phyloP scores from a whole-genome alignment of 2,329 filamentous ascomycete genomes.

The Xylariaceae sp. region DNA sequence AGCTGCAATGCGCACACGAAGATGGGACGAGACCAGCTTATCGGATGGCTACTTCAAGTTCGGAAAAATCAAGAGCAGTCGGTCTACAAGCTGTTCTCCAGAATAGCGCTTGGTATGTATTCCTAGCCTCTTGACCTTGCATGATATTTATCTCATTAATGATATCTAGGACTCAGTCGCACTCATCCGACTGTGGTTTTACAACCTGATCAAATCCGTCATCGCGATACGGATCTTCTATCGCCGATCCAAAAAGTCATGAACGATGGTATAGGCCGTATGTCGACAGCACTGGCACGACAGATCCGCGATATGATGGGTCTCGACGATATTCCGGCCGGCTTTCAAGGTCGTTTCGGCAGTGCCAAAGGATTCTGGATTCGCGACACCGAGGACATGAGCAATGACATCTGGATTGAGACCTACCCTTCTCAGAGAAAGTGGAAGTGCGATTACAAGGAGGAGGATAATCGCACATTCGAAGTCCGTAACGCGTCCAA shows the following conservation, averaged over 20 bases:
- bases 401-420: slow-evolving; percentile 57
- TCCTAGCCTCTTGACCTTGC: neutral
- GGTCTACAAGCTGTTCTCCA: slow-evolving; percentile 53
- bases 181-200: slow-evolving; percentile 45
- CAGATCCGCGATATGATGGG: slow-evolving; percentile 48
- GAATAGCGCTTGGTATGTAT: slow-evolving; percentile 49
- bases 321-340: slow-evolving; percentile 52
- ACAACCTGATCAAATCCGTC: slow-evolving; percentile 41
- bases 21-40: slow-evolving; percentile 37
- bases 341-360: slow-evolving; percentile 64
- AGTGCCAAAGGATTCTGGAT: slow-evolving; percentile 75
- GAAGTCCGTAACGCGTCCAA: slow-evolving; percentile 53
- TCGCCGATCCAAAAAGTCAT: slow-evolving; percentile 45
- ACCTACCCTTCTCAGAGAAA: slow-evolving; percentile 64
- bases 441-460: slow-evolving; percentile 49
- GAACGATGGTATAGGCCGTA: slow-evolving; percentile 62
- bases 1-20: slow-evolving; percentile 23
- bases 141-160: slow-evolving; percentile 6
- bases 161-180: slow-evolving; percentile 46
- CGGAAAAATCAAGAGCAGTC: slow-evolving; percentile 42
- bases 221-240: slow-evolving; percentile 34
- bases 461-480: slow-evolving; percentile 54
- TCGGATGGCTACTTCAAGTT: slow-evolving; percentile 50
- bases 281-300: slow-evolving; percentile 56
- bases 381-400: slow-evolving; percentile 46